Conservation (phyloP, 352 stramenopile species). For the Phytopythium litorale region DNA sequence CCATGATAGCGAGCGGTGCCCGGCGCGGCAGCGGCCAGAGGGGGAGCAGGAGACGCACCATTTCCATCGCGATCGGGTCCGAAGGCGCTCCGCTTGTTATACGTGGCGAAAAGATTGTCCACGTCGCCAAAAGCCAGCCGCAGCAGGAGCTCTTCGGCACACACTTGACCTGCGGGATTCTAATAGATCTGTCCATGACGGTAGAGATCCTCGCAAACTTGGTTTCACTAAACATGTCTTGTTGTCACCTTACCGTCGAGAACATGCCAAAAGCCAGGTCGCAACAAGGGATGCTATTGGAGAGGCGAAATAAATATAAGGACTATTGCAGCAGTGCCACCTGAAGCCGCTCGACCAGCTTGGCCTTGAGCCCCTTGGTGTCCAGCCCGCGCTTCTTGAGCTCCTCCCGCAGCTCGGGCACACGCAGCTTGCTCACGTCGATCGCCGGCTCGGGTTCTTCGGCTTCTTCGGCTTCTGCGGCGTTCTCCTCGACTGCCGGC, state of each 20-base stretch:
- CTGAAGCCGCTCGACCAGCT: constrained; percentile 58
- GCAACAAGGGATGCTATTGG: background rate
- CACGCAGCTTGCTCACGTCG: constrained; percentile 47
- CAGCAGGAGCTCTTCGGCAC: background rate
- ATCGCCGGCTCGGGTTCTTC: constrained; percentile 11
- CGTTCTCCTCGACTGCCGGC: background rate
- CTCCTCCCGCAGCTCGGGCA: constrained; percentile 56
- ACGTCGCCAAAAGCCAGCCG: background rate
- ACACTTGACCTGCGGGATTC: background rate
- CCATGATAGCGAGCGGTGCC: background rate
- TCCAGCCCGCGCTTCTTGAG: constrained; percentile 71
- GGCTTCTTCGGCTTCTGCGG: background rate
- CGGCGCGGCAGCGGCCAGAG: background rate
- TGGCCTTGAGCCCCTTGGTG: constrained; percentile 65
- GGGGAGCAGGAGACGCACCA: constrained; percentile 18
- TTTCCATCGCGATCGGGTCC: constrained; percentile 27
- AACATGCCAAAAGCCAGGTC: background rate
- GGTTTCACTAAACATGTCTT: background rate
- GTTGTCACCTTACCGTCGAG: background rate
- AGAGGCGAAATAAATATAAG: constrained; percentile 10
- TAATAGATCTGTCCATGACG: constrained; percentile 4
- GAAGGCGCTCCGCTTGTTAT: constrained; percentile 4
- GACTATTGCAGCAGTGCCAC: constrained; percentile 31
- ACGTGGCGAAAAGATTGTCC: constrained; percentile 10
- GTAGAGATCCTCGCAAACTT: background rate